Percentiles rank a stretch among this genome's conserved stretches.
Evolutionary conservation across 2,329 filamentous ascomycete genomes (phyloP).

Genomic region (Endothia cerciana): DNA sequence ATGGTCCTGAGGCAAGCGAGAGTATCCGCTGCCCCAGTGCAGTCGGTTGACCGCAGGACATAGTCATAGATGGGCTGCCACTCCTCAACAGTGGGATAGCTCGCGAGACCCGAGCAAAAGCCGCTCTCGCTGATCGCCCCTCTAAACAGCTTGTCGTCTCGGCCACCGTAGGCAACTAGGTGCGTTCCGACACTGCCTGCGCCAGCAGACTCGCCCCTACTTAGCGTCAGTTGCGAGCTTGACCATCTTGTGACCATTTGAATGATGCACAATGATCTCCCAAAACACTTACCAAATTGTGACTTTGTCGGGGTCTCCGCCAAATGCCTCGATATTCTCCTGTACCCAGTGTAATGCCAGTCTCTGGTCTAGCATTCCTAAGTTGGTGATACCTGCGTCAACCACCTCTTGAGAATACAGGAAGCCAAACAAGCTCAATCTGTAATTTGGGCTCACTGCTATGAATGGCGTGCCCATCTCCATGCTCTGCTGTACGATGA

Average conservation of each 20-base stretch:
- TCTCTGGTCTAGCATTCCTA: conserved; percentile 51
- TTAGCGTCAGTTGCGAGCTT: conserved; percentile 32
- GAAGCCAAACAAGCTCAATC: conserved; percentile 53
- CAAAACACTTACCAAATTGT: conserved; percentile 28
- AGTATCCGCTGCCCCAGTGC: conserved; percentile 10
- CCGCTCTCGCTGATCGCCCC: conserved; percentile 34
- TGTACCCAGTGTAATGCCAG: conserved; percentile 50
- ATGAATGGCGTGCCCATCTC: conserved; percentile 51
- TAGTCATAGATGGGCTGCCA: conserved; percentile 28
- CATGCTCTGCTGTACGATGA: conserved; percentile 55
- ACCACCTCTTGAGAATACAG: conserved; percentile 45
- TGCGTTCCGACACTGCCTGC: conserved; percentile 41
- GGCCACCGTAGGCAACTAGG: conserved; percentile 36
- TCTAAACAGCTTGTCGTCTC: conserved; percentile 52
- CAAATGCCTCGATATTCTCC: conserved; percentile 47
- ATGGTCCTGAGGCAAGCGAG: conserved; percentile 26
- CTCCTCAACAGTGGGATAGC: conserved; percentile 6
- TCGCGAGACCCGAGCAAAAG: background rate
- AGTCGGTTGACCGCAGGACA: conserved; percentile 14
- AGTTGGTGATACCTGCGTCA: conserved; percentile 48
- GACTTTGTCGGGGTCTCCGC: conserved; percentile 45
- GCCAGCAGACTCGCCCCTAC: conserved; percentile 50
- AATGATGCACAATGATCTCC: background rate
- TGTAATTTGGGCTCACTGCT: conserved; percentile 52
- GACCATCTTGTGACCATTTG: background rate